Evolutionary conservation across 1,284 basidiomycete genomes (phyloP).

Genomic region (Clitocybe nebularis): DNA sequence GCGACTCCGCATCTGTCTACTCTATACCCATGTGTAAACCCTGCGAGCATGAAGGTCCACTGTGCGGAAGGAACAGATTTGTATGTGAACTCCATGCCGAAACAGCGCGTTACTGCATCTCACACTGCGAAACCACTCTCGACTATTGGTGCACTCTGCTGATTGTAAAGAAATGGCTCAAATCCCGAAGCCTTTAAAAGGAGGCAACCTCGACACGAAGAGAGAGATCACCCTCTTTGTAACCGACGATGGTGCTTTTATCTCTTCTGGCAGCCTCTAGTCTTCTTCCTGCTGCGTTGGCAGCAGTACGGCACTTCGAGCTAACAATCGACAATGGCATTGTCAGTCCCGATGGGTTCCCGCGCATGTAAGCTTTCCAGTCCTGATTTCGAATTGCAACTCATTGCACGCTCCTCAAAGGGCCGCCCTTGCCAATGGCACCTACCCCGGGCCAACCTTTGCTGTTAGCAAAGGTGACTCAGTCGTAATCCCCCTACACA

Average conservation of each 20-base stretch:
- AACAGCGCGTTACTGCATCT: slow-evolving; percentile 9
- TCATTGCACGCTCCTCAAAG: slow-evolving; percentile 5
- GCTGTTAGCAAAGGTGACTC: slow-evolving; percentile 19
- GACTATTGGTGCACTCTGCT: slow-evolving; percentile 13
- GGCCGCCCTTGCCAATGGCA: slow-evolving; percentile 17
- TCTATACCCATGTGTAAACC: slow-evolving; percentile 4
- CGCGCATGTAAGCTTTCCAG: slow-evolving; percentile 10
- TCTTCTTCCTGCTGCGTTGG: slow-evolving; percentile 16
- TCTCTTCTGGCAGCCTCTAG: slow-evolving; percentile 13
- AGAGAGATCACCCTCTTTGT: slow-evolving; percentile 5
- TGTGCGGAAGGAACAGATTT: neutral
- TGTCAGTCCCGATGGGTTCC: slow-evolving; percentile 17
- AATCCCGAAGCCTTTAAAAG: slow-evolving; percentile 13
- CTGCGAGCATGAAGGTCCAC: slow-evolving; percentile 4
- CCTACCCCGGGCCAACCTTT: slow-evolving; percentile 21
- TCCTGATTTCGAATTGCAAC: neutral
- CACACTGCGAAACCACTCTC: slow-evolving; percentile 15
- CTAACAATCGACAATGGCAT: slow-evolving; percentile 11
- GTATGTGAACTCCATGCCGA: slow-evolving; percentile 9
- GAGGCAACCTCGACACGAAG: neutral
- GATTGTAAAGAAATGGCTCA: slow-evolving; percentile 15
- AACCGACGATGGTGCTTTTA: slow-evolving; percentile 13
- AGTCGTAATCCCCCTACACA: slow-evolving; percentile 21
- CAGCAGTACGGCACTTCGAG: slow-evolving; percentile 15
- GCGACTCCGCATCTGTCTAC: slow-evolving; percentile 3